Conservation (phyloP, 2,329 filamentous ascomycete genomes). For the Clonostachys chloroleuca region DNA sequence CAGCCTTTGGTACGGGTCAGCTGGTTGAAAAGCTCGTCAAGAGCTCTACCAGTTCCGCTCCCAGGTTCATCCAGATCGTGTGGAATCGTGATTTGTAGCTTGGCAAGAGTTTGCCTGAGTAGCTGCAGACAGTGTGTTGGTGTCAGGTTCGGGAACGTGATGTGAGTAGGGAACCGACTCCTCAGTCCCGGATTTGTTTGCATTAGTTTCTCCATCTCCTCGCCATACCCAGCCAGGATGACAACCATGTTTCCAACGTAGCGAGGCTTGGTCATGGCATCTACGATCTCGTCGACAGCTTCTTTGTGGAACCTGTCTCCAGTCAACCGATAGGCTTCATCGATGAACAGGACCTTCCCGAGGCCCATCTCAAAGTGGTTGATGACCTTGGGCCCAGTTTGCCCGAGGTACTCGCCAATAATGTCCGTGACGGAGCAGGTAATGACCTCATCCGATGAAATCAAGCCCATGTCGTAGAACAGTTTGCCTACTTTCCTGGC, state of each 20-base stretch:
- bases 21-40: slow-evolving; percentile 24
- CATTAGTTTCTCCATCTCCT: slow-evolving; percentile 61
- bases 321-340: slow-evolving; percentile 63
- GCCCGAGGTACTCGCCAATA: slow-evolving; percentile 62
- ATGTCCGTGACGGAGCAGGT: slow-evolving; percentile 66
- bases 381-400: slow-evolving; percentile 63
- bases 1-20: slow-evolving; percentile 45
- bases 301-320: slow-evolving; percentile 47
- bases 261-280: slow-evolving; percentile 45
- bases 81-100: slow-evolving; percentile 11
- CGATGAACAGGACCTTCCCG: slow-evolving; percentile 66
- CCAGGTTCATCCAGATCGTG: neutral
- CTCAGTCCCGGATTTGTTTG: slow-evolving; percentile 56
- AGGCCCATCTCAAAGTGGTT: slow-evolving; percentile 55
- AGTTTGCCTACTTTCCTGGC: slow-evolving; percentile 68
- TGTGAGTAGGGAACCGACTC: slow-evolving; percentile 57
- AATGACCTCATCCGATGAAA: slow-evolving; percentile 54
- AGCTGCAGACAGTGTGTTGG: slow-evolving; percentile 39
- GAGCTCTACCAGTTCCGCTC: neutral
- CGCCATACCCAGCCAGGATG: slow-evolving; percentile 64
- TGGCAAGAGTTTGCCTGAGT: slow-evolving; percentile 27
- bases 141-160: slow-evolving; percentile 46
- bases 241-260: slow-evolving; percentile 57
- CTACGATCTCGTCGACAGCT: slow-evolving; percentile 46
- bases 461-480: slow-evolving; percentile 69